Conservation (phyloP, 768 basidiomycete species). For the Termitomyces sp. region DNA sequence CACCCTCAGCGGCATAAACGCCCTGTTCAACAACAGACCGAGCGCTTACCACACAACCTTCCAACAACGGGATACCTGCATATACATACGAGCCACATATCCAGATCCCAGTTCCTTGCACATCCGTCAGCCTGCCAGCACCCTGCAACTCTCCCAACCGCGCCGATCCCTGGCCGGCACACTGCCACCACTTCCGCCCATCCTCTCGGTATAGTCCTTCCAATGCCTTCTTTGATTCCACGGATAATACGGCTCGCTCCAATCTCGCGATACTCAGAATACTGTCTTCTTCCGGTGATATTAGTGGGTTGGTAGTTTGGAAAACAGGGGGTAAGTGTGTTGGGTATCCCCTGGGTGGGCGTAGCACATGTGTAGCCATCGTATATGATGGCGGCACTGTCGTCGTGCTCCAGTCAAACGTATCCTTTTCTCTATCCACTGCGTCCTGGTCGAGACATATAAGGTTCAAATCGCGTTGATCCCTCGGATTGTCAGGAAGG, state of each 20-base stretch:
- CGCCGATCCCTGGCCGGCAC: conserved; percentile 28
- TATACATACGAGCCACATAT: conserved; percentile 70
- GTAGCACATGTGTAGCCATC: conserved; percentile 67
- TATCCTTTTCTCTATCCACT: conserved; percentile 3
- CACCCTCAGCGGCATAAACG: conserved; percentile 30
- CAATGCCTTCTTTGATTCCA: conserved; percentile 45
- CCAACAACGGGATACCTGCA: conserved; percentile 70
- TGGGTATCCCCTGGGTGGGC: conserved; percentile 29
- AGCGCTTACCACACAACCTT: conserved; percentile 78
- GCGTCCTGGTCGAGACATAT: conserved; percentile 22
- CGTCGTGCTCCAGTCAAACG: conserved; percentile 21
- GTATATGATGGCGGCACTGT: conserved; percentile 40
- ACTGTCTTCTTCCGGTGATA: conserved; percentile 39
- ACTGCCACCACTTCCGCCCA: conserved; percentile 38
- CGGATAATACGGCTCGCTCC: conserved; percentile 57
- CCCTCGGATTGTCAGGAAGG: conserved; percentile 42
- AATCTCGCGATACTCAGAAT: conserved; percentile 55
- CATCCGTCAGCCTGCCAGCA: conserved; percentile 27
- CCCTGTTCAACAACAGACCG: conserved; percentile 46
- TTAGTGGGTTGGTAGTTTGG: conserved; percentile 73
- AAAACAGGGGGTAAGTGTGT: conserved; percentile 34
- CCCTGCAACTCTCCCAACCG: conserved; percentile 50
- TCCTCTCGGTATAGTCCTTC: conserved; percentile 35
- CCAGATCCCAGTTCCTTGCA: conserved; percentile 48
- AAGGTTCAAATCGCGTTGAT: conserved; percentile 66